These are phyloP conservation scores for Candida xyloterini DNA, from an alignment of 805 yeast genomes.

Conservation along the genomic window DNA sequence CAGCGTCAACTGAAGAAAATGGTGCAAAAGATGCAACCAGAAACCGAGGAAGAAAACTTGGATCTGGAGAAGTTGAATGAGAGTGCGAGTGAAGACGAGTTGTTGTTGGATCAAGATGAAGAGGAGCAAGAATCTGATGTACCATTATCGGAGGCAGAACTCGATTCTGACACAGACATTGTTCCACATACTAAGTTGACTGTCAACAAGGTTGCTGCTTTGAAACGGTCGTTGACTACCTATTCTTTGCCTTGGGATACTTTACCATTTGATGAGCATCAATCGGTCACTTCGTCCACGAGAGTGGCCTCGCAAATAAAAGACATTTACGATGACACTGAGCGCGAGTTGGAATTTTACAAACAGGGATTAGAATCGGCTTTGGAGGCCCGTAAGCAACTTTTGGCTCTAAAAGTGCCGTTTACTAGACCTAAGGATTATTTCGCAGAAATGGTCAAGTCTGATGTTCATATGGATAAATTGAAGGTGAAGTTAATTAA, in stretches of 20 bases:
- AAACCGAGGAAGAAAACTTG: constrained; percentile 34
- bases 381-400: constrained; percentile 60
- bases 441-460: constrained; percentile 98
- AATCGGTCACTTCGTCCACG: constrained; percentile 59
- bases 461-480: constrained; percentile 97
- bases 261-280: constrained; percentile 80
- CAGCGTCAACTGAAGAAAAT: constrained; percentile 29
- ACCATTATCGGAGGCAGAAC: constrained; percentile 85
- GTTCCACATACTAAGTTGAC: constrained; percentile 91
- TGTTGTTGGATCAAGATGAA: constrained; percentile 16
- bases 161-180: constrained; percentile 91
- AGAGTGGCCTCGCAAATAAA: constrained; percentile 64
- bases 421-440: constrained; percentile 92
- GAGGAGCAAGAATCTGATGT: constrained; percentile 74
- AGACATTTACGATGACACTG: constrained; percentile 93
- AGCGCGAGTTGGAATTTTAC: constrained; percentile 92
- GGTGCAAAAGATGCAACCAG: constrained; percentile 29
- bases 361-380: constrained; percentile 91
- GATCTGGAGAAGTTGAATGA: constrained; percentile 24
- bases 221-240: constrained; percentile 65
- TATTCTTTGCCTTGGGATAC: constrained; percentile 63
- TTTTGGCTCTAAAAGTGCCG: constrained; percentile 71
- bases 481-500: constrained; percentile 75
- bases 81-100: not conserved
- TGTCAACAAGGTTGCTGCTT: constrained; percentile 82